Evolutionary conservation across 345 rosid species (phyloP).

Genomic region (Crucihimalaya himalaica): DNA sequence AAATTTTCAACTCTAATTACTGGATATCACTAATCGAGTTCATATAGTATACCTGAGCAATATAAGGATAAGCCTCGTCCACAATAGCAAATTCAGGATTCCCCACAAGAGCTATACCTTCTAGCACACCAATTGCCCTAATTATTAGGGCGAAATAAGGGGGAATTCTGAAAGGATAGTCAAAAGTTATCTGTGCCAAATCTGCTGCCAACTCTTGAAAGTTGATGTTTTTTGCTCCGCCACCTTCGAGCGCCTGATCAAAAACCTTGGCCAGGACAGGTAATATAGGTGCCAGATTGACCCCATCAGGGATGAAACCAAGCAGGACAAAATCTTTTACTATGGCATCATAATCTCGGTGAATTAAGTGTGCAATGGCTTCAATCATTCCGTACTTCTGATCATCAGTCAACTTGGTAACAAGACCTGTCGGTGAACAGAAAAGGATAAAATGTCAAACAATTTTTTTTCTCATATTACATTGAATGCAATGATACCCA

Average conservation of each 20-base stretch:
- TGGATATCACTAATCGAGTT: neutral
- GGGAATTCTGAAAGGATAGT: conserved; percentile 96
- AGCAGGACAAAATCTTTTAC: conserved; percentile 96
- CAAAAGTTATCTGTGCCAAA: conserved; percentile 95
- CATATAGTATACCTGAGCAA: conserved; percentile 74
- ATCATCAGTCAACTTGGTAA: conserved; percentile 90
- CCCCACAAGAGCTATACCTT: conserved; percentile 95
- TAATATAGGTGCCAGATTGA: conserved; percentile 89
- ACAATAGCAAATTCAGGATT: conserved; percentile 94
- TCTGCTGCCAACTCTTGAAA: conserved; percentile 96
- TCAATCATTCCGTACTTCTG: conserved; percentile 99
- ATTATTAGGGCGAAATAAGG: conserved; percentile 96
- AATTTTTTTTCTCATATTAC: neutral
- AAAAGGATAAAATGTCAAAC: conserved; percentile 16
- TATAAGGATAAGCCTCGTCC: conserved; percentile 96
- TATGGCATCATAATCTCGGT: conserved; percentile 84
- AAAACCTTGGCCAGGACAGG: conserved; percentile 96
- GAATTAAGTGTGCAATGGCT: conserved; percentile 97
- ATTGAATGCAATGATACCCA: neutral
- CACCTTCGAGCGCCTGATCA: conserved; percentile 99
- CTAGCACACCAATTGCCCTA: conserved; percentile 94
- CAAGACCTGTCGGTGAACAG: conserved; percentile 58
- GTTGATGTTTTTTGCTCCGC: conserved; percentile 89
- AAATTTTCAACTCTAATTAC: neutral
- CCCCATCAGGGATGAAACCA: conserved; percentile 92